These are phyloP conservation scores for Coemansia sp. DNA, from an alignment of 192 early-diverging fungal species.

Conservation along the genomic window DNA sequence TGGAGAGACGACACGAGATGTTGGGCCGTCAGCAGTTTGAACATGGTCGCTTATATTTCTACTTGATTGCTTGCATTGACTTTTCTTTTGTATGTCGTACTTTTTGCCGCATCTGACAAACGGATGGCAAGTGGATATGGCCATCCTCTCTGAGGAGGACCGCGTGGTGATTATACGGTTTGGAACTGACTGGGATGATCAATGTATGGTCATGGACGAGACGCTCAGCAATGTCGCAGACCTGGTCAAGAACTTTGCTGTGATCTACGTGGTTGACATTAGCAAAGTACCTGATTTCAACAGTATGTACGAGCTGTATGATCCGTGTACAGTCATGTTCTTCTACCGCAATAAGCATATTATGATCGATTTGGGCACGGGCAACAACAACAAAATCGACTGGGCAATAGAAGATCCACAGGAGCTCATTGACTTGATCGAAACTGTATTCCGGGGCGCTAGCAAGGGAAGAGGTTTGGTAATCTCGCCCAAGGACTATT, in stretches of 20 bases:
- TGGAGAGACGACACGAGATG: neutral
- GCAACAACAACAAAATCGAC: slow-evolving; percentile 99
- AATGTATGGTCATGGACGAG: slow-evolving; percentile 99
- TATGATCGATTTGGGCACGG: slow-evolving; percentile 98
- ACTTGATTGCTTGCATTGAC: neutral
- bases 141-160: slow-evolving; percentile 97
- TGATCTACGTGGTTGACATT: slow-evolving; percentile 95
- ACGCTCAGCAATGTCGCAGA: slow-evolving; percentile 90
- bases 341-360: slow-evolving; percentile 97
- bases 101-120: slow-evolving; percentile 52
- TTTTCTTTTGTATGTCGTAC: slow-evolving; percentile 36
- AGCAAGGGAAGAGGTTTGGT: slow-evolving; percentile 97
- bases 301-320: slow-evolving; percentile 98
- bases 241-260: slow-evolving; percentile 98
- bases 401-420: slow-evolving; percentile 95
- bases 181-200: slow-evolving; percentile 94
- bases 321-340: slow-evolving; percentile 98
- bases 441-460: slow-evolving; percentile 92
- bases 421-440: slow-evolving; percentile 93
- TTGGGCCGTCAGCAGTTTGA: neutral
- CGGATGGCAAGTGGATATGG: slow-evolving; percentile 98
- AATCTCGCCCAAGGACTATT: slow-evolving; percentile 95
- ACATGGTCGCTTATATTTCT: neutral
- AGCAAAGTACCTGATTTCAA: slow-evolving; percentile 93
- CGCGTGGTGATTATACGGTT: slow-evolving; percentile 97